These are phyloP conservation scores for Cryptococcus deneoformans DNA, from an alignment of 1,284 basidiomycete species.

Conservation along the genomic window DNA sequence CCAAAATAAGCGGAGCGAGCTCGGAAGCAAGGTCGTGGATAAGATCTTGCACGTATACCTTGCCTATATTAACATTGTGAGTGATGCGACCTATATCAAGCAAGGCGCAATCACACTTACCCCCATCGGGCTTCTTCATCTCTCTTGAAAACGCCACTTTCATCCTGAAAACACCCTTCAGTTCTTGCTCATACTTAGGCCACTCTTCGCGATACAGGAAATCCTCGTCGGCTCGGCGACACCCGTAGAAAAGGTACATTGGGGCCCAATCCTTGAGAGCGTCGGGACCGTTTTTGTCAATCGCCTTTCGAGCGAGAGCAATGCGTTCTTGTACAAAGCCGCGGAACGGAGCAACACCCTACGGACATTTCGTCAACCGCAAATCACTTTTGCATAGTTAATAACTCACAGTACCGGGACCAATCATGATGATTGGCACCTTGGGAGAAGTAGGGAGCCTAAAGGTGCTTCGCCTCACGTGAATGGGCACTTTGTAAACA, in stretches of 20 bases:
- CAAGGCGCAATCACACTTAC: conserved; percentile 22
- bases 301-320: conserved; percentile 85
- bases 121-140: conserved; percentile 74
- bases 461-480: conserved; percentile 95
- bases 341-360: conserved; percentile 97
- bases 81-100: not conserved
- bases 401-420: conserved; percentile 84
- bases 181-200: conserved; percentile 79
- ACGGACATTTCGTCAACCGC: no score
- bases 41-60: conserved; percentile 97
- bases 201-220: conserved; percentile 95
- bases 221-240: conserved; percentile 81
- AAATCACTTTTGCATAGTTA: conserved; percentile 31
- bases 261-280: conserved; percentile 93
- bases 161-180: conserved; percentile 87
- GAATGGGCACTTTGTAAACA: conserved; percentile 82
- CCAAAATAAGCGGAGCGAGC: conserved; percentile 83
- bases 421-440: conserved; percentile 98
- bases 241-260: conserved; percentile 95
- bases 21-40: conserved; percentile 79
- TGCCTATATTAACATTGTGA: conserved; percentile 50
- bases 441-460: conserved; percentile 94
- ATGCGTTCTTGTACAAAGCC: conserved; percentile 98
- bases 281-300: conserved; percentile 85
- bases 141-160: conserved; percentile 83